Evolutionary conservation across 106 monocot genomes (phyloP).

Genomic region (Acorus calamus): DNA sequence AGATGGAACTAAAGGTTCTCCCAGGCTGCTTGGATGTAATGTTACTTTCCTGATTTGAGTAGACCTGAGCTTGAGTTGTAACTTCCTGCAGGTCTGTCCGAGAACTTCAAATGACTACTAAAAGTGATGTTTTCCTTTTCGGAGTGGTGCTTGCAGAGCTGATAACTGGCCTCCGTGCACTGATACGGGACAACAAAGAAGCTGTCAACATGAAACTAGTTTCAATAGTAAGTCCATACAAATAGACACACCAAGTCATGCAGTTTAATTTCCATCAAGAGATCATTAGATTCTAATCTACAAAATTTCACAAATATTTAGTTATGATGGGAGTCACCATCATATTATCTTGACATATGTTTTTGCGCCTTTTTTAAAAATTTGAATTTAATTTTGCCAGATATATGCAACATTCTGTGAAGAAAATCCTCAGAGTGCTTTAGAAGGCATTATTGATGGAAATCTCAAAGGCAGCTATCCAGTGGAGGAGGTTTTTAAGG

Average conservation of each 20-base stretch:
- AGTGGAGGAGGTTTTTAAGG: constrained; percentile 36
- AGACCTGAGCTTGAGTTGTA: neutral
- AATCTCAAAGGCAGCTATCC: constrained; percentile 33
- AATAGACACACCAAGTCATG: too few relatives aligned
- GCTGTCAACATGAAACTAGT: constrained; percentile 17
- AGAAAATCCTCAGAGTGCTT: constrained; percentile 21
- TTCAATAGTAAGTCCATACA: constrained; percentile 29
- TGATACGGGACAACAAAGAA: constrained; percentile 28
- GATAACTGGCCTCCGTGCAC: constrained; percentile 35
- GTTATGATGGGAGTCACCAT: too few relatives aligned
- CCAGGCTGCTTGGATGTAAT: too few relatives aligned
- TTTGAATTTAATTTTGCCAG: constrained; percentile 7
- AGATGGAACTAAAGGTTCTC: too few relatives aligned
- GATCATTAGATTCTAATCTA: too few relatives aligned
- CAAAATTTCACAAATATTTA: too few relatives aligned
- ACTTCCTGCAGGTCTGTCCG: constrained; percentile 23
- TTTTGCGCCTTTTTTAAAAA: too few relatives aligned
- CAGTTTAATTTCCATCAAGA: too few relatives aligned
- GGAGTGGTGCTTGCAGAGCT: constrained; percentile 54
- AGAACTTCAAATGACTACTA: constrained; percentile 40
- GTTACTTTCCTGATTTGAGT: too few relatives aligned
- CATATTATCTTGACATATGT: too few relatives aligned
- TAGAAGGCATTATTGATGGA: constrained; percentile 29
- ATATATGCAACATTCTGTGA: constrained; percentile 20
- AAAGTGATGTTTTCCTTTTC: constrained; percentile 46